Base-by-base conservation (phyloP, 805 yeast species). In the Teunomyces funiuensis region DNA sequence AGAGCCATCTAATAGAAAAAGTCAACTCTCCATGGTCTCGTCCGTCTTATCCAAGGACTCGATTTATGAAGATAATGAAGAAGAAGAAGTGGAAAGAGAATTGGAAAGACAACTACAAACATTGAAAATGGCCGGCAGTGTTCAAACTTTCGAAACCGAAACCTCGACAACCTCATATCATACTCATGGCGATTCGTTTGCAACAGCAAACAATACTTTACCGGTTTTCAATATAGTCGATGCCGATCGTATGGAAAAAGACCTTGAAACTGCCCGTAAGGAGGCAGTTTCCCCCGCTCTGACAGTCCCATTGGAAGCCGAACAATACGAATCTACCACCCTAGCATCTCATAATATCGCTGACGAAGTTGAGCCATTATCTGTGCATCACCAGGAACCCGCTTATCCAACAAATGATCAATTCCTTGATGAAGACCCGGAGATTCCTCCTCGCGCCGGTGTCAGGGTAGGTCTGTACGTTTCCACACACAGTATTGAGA, bases 21-120 rank as follows among this genome's bases (percentile, higher is more conserved):
- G 71, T 40, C 71, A 63, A 33, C 43, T 66, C 18, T 69, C 74
- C 8, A 70, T 66, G 57, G 66, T 69, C 9, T 67, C 73, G 42
- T 69, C 74, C 0, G 65, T 70, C 37, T 58, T 70, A 22, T 66
- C 72, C 5, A 69, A 65, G 44, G 69, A 57, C 14, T 57, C 59
- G 6, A 45, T 45, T 30, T 53, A 55, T 33, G 55, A 59, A 4
- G 50, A 46, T 8, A 46, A 52, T 26, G 69, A 65, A 9, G 69
- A 63, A 4, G 64, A 53, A 13, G 72, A 62, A 30, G 59, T 62
- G 4, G 71, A 67, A 28, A 43, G 49, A 33, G 74, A 68, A 41
- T 58, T 70, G 44, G 64, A 67, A 41, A 56, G 67, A 19, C 74
- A 70, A 45, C 55, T 70, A 33, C 62, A 61, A 22, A 47, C 48